These are phyloP conservation scores for Lablab purpureus DNA, from an alignment of 306 rosid species.

Conservation along the genomic window DNA sequence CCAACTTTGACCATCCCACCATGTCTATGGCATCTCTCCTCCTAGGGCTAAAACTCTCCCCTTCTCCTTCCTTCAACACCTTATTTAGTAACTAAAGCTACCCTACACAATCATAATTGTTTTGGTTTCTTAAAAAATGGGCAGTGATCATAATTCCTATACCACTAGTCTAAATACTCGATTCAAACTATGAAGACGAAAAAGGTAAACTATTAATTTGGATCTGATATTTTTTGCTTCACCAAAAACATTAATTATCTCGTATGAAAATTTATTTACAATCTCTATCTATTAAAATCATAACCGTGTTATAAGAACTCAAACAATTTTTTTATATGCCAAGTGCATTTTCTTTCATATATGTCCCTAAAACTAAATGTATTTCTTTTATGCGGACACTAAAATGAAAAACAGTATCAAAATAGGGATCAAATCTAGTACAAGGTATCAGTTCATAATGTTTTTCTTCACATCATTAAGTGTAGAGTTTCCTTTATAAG, in stretches of 20 bases:
- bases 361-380: too few species aligned
- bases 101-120: constrained; percentile 27
- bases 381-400: not conserved
- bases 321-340: too few species aligned
- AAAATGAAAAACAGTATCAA: not conserved
- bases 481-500: not conserved
- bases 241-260: too few species aligned
- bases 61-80: not conserved
- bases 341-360: too few species aligned
- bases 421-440: not conserved
- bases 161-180: constrained; percentile 22
- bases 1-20: constrained; percentile 66
- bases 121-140: constrained; percentile 20
- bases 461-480: not conserved
- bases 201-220: not conserved
- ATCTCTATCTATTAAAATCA: too few species aligned
- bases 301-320: too few species aligned
- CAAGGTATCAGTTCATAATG: not conserved
- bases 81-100: constrained; percentile 34
- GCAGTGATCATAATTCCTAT: not conserved
- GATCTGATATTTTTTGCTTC: too few species aligned
- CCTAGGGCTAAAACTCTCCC: constrained; percentile 10
- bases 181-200: not conserved
- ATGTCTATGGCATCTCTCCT: not conserved
- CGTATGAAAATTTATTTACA: too few species aligned